Conservation (phyloP, 2,329 filamentous ascomycete species). For the Mycocentrospora acerina region DNA sequence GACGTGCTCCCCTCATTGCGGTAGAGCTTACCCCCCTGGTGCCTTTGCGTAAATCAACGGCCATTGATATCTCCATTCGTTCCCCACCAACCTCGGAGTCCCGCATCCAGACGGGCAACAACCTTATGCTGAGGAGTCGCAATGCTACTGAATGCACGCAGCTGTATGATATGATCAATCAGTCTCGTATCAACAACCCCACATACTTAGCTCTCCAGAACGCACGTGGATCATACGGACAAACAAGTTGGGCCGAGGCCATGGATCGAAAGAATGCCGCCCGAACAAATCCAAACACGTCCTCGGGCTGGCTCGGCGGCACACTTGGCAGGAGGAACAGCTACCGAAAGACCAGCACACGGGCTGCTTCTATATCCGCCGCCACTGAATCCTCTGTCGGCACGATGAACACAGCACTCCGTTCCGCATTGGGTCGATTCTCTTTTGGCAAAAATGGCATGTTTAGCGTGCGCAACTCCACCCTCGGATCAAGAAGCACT, state of each 20-base stretch:
- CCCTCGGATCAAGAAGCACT: constrained; percentile 61
- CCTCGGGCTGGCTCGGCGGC: constrained; percentile 53
- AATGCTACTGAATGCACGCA: constrained; percentile 75
- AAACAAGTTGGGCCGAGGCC: constrained; percentile 51
- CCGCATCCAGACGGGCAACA: constrained; percentile 67
- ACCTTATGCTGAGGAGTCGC: constrained; percentile 87
- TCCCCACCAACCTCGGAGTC: constrained; percentile 78
- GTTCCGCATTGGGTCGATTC: constrained; percentile 70
- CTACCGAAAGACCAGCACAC: constrained; percentile 55
- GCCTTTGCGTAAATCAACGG: constrained; percentile 84
- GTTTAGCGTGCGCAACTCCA: constrained; percentile 83
- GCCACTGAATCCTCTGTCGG: constrained; percentile 75
- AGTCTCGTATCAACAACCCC: constrained; percentile 86
- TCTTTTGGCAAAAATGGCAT: constrained; percentile 66
- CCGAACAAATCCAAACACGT: constrained; percentile 36
- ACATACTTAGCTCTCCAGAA: constrained; percentile 80
- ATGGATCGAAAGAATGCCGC: constrained; percentile 55
- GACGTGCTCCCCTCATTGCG: constrained; percentile 59
- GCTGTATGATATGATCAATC: constrained; percentile 84
- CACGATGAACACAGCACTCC: constrained; percentile 75
- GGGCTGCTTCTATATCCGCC: constrained; percentile 59
- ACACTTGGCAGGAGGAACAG: constrained; percentile 56
- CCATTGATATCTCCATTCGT: constrained; percentile 89
- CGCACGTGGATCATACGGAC: constrained; percentile 61
- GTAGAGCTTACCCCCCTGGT: constrained; percentile 91